Base-by-base conservation (phyloP, 345 rosid genomes). In the Theobroma cacao region DNA sequence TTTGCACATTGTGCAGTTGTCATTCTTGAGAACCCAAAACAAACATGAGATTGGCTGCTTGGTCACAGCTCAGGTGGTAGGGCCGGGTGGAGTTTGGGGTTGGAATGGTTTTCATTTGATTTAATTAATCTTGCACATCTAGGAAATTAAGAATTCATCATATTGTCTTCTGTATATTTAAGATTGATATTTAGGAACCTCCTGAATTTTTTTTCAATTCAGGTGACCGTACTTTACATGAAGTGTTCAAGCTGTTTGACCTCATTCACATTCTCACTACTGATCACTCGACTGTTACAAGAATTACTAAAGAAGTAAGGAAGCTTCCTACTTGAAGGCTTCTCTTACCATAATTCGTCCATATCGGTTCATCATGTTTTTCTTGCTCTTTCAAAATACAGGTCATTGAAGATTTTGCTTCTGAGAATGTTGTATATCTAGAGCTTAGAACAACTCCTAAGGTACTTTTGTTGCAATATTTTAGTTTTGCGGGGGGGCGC, bases 381-480 rank as follows among this genome's bases (percentile, higher is more conserved):
- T 73, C 13, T 61, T 17, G 3, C 20, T 31, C 53, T 41, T 78
- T 34, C n/a, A 22, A 7, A 10, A 62, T 17, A 58, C 80, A 94
- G 99, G 99, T 94, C 66, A 85, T 94, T 34, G 94, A 94, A 87
- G 99, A 96, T 79, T 94, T 96, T 89, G 98, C 98, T 84, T 84
- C 85, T 9, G 99, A 94, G 71, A 96, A 90, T 85, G 97, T 89
- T 76, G 91, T 92, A 6, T 94, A 96, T 84, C 85, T 94, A 7
- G 99, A 96, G 87, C 81, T 96, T 76, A 79, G 99, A 87, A 96
- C 99, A 62, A 90, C 98, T 77, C 98, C 99, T n/a, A 94, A 96
- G 98, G 98, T 94, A 84, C 73, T 52, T 43, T 24, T 26, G 60
- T 48, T 69, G n/a, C 28, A 12, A n/a, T 14, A 34, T 31, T 45